These are phyloP conservation scores for Zymoseptoria passerinii DNA, from an alignment of 2,329 filamentous ascomycete genomes.

Conservation along the genomic window DNA sequence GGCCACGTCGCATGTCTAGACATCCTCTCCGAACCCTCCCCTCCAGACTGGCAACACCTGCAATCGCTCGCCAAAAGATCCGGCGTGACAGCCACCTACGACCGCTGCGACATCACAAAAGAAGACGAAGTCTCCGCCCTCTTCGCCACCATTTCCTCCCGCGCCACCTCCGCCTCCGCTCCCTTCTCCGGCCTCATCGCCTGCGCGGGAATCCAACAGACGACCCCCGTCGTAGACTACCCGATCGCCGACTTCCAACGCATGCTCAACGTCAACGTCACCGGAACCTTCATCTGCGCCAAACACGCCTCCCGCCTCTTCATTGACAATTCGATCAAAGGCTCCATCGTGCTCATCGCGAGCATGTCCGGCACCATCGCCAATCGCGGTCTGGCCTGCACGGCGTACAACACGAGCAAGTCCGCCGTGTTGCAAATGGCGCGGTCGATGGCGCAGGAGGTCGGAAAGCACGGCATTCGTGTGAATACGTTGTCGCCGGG, in stretches of 20 bases:
- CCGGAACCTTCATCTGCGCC: slow-evolving; percentile 30
- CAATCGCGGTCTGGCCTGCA: slow-evolving; percentile 39
- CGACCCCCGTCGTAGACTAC: slow-evolving; percentile 27
- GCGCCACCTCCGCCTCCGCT: slow-evolving; percentile 59
- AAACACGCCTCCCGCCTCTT: slow-evolving; percentile 29
- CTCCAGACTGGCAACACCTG: slow-evolving; percentile 55
- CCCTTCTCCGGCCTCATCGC: slow-evolving; percentile 45
- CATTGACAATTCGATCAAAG: slow-evolving; percentile 24
- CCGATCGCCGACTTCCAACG: slow-evolving; percentile 27
- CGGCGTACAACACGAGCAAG: slow-evolving; percentile 49
- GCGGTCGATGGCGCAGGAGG: slow-evolving; percentile 47
- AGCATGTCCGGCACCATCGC: slow-evolving; percentile 31
- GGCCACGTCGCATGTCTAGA: slow-evolving; percentile 25
- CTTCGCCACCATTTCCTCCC: slow-evolving; percentile 56
- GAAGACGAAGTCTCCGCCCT: slow-evolving; percentile 36
- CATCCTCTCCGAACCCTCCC: slow-evolving; percentile 44
- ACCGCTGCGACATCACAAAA: slow-evolving; percentile 68
- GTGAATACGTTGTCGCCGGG: slow-evolving; percentile 30
- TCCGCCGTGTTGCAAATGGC: slow-evolving; percentile 46
- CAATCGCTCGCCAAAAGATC: slow-evolving; percentile 52
- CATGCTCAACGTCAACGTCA: slow-evolving; percentile 33
- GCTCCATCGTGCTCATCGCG: slow-evolving; percentile 33
- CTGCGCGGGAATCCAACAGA: slow-evolving; percentile 23
- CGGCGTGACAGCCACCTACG: slow-evolving; percentile 58
- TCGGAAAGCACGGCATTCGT: slow-evolving; percentile 33